Base-by-base conservation (phyloP, 352 stramenopile species). In the Globisporangium cederbergense region DNA sequence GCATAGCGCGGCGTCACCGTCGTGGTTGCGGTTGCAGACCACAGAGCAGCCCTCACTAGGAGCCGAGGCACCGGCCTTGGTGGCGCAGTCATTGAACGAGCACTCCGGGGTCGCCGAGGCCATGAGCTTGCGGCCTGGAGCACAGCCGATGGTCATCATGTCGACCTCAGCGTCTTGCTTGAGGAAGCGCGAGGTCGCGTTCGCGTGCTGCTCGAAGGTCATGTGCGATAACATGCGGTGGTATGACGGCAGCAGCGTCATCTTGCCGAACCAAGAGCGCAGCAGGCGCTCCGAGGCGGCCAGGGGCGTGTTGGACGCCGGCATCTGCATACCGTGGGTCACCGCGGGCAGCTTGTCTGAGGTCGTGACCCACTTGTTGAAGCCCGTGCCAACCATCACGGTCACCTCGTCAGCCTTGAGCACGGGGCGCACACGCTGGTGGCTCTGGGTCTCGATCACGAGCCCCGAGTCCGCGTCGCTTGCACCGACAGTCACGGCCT, bases 321-420 rank as follows among this genome's bases (percentile, higher is more conserved):
- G 81, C 77, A 88, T 88, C 20, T 76, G 68, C 78, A 88, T 75
- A 34, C 62, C 81, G 70, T 90, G 81, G 59, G 75, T 77, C 54
- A 90, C 81, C 14, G 81, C 68, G 20, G 77, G 78, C 34, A 88
- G 49, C 32, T 68, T 54, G 38, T 86, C 64, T 25, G 72, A 78
- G 54, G 79, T 76, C 43, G 55, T 57, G 52, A 89, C 67, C 79
- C 79, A 90, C 40, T 75, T 70, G 42, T 73, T 76, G 66, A 76
- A 83, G 20, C 77, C 81, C 54, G 78, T 83, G 52, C 81, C 81
- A 36, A 86, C 59, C 81, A 90, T 90, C 55, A 88, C 56, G 10
- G 75, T 77, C 49, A 90, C 66, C 16, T 84, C 69, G 66, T 88
- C 70, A 4, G 68, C 65, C 59, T 86, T 77, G 30, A 87, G 68